These are phyloP conservation scores for Deinandra increscens DNA, from an alignment of 129 eudicot genomes.

Conservation along the genomic window DNA sequence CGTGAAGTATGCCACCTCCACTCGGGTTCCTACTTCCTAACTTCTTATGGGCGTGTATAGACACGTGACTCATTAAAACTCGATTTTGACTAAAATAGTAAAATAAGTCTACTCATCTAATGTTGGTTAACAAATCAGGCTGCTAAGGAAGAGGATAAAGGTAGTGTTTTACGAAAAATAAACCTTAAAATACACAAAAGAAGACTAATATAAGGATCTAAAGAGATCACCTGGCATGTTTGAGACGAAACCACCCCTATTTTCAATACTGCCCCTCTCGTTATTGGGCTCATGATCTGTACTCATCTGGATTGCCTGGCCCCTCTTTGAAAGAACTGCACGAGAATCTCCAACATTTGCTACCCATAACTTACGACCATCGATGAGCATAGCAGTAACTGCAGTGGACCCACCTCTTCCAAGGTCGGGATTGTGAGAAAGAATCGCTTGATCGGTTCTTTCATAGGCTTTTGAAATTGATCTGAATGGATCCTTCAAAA, in stretches of 20 bases:
- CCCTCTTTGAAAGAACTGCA: conserved; percentile 72
- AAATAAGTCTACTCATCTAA: neutral
- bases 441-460: conserved; percentile 86
- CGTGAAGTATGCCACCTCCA: too few species aligned
- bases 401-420: conserved; percentile 95
- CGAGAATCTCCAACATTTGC: conserved; percentile 96
- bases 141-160: neutral
- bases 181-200: neutral
- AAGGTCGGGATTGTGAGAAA: conserved; percentile 66
- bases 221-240: conserved; percentile 75
- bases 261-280: conserved; percentile 74
- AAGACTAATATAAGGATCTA: conserved; percentile 10
- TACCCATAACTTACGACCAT: conserved; percentile 60
- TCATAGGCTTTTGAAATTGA: conserved; percentile 74
- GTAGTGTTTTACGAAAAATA: neutral
- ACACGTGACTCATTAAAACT: too few species aligned
- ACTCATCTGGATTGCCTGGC: conserved; percentile 71
- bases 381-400: conserved; percentile 71
- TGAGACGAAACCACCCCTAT: conserved; percentile 80
- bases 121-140: neutral
- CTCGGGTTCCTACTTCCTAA: neutral
- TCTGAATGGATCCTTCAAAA: conserved; percentile 60
- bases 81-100: neutral
- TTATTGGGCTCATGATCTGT: conserved; percentile 87
- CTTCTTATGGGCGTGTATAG: neutral